A percentile compares a stretch with the other conserved stretches of the same genome.
Conservation (phyloP, 163 green algal species). For the Scenedesmus sp. region DNA sequence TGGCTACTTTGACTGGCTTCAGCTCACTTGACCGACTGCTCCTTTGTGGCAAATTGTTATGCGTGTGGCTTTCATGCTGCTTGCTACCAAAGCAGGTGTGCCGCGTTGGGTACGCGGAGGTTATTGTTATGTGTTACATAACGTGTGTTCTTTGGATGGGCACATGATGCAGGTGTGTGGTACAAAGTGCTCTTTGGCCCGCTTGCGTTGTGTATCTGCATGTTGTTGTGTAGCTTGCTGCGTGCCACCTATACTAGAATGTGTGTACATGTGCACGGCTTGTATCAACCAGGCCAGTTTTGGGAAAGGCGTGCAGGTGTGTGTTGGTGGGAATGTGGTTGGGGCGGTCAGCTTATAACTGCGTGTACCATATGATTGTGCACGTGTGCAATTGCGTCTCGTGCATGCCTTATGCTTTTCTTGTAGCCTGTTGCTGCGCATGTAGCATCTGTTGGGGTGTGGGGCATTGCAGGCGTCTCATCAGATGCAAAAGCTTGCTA, state of each 20-base stretch:
- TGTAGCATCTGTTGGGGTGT: background rate
- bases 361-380: background rate
- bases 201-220: background rate
- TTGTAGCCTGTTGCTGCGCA: background rate
- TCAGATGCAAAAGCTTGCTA: background rate
- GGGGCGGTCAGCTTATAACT: background rate
- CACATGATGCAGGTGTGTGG: background rate
- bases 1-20: background rate
- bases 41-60: background rate
- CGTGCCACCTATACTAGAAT: background rate
- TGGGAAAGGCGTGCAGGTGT: background rate
- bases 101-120: background rate
- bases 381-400: background rate
- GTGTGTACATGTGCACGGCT: background rate
- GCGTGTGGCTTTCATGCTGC: background rate
- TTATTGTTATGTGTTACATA: background rate
- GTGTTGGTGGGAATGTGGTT: background rate
- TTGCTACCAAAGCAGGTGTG: background rate
- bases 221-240: background rate
- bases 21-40: background rate
- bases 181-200: background rate
- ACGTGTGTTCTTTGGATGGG: background rate
- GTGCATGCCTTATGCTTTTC: background rate
- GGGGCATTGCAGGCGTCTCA: background rate
- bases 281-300: background rate